Conservation (phyloP, 2,329 filamentous ascomycete species). For the Talaromyces funiculosus region DNA sequence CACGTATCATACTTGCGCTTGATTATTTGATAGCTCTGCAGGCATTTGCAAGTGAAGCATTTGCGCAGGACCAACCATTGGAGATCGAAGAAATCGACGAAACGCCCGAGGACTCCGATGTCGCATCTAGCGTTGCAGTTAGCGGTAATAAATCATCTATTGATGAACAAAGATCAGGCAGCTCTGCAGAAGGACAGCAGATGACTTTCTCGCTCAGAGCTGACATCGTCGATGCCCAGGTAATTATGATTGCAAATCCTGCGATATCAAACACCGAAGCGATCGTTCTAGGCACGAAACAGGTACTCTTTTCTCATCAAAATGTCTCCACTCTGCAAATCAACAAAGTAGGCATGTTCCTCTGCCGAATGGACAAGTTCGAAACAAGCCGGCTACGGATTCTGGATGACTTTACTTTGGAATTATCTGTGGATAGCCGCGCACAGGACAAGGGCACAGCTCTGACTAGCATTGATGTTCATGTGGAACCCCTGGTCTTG, state of each 20-base stretch:
- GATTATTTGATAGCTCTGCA: conserved; percentile 93
- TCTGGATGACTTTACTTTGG: conserved; percentile 91
- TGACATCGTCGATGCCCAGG: conserved; percentile 91
- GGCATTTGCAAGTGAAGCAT: conserved; percentile 68
- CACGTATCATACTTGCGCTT: conserved; percentile 86
- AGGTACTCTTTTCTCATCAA: conserved; percentile 87
- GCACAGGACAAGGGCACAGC: conserved; percentile 55
- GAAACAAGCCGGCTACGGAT: conserved; percentile 86
- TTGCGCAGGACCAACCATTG: conserved; percentile 49
- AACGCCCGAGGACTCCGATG: conserved; percentile 32
- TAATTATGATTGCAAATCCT: conserved; percentile 94
- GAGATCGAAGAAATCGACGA: conserved; percentile 31
- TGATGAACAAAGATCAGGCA: conserved; percentile 24
- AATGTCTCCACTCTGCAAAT: conserved; percentile 91
- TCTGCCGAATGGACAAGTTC: conserved; percentile 97
- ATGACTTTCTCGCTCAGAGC: conserved; percentile 83
- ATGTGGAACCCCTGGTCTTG: conserved; percentile 85
- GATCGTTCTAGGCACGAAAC: conserved; percentile 89
- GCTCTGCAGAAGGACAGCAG: conserved; percentile 38
- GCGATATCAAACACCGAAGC: conserved; percentile 85
- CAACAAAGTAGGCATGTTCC: conserved; percentile 92
- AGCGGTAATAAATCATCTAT: conserved; percentile 22
- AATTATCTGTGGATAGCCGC: conserved; percentile 76
- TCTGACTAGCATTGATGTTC: conserved; percentile 72
- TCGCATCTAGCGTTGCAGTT: conserved; percentile 26